Evolutionary conservation across 768 basidiomycete genomes (phyloP).

Genomic region (Daedaleopsis sinensis): DNA sequence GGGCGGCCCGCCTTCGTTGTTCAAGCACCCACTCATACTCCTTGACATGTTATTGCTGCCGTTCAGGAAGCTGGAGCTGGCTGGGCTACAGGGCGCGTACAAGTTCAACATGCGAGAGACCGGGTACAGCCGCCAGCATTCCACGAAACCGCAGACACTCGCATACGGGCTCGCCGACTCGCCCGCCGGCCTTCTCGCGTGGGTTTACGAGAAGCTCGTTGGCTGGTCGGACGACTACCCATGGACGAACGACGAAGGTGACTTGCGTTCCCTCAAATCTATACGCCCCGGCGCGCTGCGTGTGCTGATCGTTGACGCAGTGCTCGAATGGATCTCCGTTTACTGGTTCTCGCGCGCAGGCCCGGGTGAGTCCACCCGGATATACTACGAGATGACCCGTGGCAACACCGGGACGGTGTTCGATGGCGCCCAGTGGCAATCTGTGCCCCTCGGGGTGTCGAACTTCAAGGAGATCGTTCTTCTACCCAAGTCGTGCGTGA

Average conservation of each 20-base stretch:
- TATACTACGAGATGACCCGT: slow-evolving; percentile 35
- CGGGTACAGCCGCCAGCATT: slow-evolving; percentile 38
- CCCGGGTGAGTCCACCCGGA: slow-evolving; percentile 32
- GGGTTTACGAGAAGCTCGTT: slow-evolving; percentile 40
- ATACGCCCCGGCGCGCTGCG: too few relatives aligned
- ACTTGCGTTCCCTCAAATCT: background rate
- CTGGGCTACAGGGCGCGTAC: slow-evolving; percentile 18
- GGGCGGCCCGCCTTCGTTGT: slow-evolving; percentile 19
- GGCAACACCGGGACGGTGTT: background rate
- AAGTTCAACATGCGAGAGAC: slow-evolving; percentile 27
- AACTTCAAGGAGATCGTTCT: slow-evolving; percentile 31
- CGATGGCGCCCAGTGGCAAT: slow-evolving; percentile 2
- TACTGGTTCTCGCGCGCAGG: slow-evolving; percentile 40
- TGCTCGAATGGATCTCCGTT: slow-evolving; percentile 39
- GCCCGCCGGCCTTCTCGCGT: slow-evolving; percentile 48
- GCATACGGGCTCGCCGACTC: slow-evolving; percentile 60
- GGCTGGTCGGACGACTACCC: slow-evolving; percentile 47
- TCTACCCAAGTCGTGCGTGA: slow-evolving; percentile 24
- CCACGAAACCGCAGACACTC: slow-evolving; percentile 36
- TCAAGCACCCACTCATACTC: slow-evolving; percentile 31
- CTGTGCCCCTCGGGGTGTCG: slow-evolving; percentile 34
- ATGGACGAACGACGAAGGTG: slow-evolving; percentile 62
- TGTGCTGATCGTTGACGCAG: slow-evolving; percentile 16
- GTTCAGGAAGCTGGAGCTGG: slow-evolving; percentile 32
- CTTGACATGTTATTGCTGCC: slow-evolving; percentile 33